Evolutionary conservation across 371 early-diverging fungal species (phyloP), one percentile per base, ranked within the genome.

Genomic region (Encephalitozoon hellem): DNA sequence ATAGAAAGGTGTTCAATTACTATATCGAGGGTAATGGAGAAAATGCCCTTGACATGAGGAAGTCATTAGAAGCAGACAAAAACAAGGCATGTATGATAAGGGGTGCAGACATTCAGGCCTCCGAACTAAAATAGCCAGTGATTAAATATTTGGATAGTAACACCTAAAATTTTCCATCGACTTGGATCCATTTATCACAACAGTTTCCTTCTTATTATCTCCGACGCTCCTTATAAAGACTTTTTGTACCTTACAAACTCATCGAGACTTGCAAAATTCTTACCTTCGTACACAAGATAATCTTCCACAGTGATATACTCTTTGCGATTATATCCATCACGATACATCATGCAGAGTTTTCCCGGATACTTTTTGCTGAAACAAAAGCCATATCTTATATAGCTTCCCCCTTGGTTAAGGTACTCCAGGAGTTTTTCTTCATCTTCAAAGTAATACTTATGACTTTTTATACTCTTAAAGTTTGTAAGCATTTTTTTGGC

Each of bases 1-100:
- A 94, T 85, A 83, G 96, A 51, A 87, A 89, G 38, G 93, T 98
- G 18, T 80, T 89, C 30, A 89, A 89, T 18, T 98, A 97, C 86
- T 97, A 97, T 84, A 72, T 87, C 30, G 59, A 77, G 52, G 81
- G 81, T 12, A 38, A 8, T 9, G 59, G 34, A 15, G 85, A 84
- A 59, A 76, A 85, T 76, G 85, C 84, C 9, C 79, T 66, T 54
- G 85, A 85, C 32, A 85, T 85, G 85, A 63, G 83, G 34, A 73
- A 76, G 43, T 74, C 64, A 42, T 28, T 78, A 26, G 25, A 59
- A 28, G 42, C 42, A 11, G 79, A 78, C 49, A 34, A 8, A 15
- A 32, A 72, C 3, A 66, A 59, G 18, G n/a, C 30, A 30, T 64
- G 6, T 55, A 49, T 66, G 51, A 25, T 21, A n/a, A 41, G 26